phyloP scores from a whole-genome alignment of 2,329 filamentous ascomycete species.

The Talaromyces pinophilus region DNA sequence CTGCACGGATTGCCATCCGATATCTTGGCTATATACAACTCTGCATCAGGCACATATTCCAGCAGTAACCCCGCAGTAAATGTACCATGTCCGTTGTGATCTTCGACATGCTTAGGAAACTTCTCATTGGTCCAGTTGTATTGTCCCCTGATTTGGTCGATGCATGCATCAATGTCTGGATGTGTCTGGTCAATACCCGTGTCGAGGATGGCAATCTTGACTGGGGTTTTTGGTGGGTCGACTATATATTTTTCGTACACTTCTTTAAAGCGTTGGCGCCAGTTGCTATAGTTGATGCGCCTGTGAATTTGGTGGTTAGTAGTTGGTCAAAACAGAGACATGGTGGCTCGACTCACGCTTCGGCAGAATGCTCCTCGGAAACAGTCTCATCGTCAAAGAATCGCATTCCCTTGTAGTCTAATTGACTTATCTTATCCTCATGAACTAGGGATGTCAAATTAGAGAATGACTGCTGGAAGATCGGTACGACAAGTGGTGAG shows the following conservation, averaged over 20 bases:
- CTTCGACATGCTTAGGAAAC: not conserved
- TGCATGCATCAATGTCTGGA: slow-evolving; percentile 1
- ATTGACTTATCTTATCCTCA: not conserved
- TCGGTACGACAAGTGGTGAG: not conserved
- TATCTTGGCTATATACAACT: slow-evolving; percentile 14
- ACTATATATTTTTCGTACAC: not conserved
- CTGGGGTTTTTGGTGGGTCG: not conserved
- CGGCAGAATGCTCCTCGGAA: not conserved
- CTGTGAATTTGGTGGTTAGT: not conserved
- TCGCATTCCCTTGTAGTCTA: not conserved
- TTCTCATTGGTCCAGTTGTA: slow-evolving; percentile 7
- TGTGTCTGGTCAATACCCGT: slow-evolving; percentile 8
- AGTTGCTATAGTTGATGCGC: not conserved
- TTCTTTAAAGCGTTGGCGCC: slow-evolving; percentile 3
- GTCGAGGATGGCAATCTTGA: slow-evolving; percentile 12
- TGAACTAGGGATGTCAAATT: not conserved
- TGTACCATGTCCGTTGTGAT: slow-evolving; percentile 5
- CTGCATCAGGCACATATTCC: not conserved
- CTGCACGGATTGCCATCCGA: slow-evolving; percentile 8
- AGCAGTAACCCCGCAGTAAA: not conserved
- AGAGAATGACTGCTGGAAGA: not conserved
- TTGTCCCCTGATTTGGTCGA: not conserved
- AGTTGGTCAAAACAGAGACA: not conserved
- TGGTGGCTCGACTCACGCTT: not conserved
- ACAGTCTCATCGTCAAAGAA: slow-evolving; percentile 7